Evolutionary conservation across 1,284 basidiomycete genomes (phyloP), one percentile per base, ranked within the genome.

Genomic region (Sanghuangporus sanghuang): DNA sequence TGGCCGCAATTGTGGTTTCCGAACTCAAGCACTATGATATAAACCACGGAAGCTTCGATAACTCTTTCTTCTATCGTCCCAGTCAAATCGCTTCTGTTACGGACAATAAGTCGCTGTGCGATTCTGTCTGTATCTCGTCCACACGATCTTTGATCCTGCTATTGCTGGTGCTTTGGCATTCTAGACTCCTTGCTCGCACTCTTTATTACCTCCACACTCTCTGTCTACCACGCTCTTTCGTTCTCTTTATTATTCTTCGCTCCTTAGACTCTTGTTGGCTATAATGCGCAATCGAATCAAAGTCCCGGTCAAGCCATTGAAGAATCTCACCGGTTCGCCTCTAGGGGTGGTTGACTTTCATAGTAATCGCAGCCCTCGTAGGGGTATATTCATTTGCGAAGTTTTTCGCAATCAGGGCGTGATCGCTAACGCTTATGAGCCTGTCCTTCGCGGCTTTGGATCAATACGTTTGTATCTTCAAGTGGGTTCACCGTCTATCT

Each of bases 31-130:
- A 32, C 27, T 32, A 32, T 32, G 27, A 54, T 32, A 36, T 36
- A 32, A 32, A 27, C 53, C 35, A 46, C 16, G 49, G 49, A 14
- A 8, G 12, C 27, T 32, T 21, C 5, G n/a, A 21, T 11, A 32
- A 23, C 7, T 14, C 21, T 23, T 23, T 32, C 53, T 54, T 12
- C 7, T 38, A 23, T 16, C 21, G 21, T 23, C 27, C 49, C 14
- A 27, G 18, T 16, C 21, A 44, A 32, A 18, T 49, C 46, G 16
- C 27, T 49, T 38, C 23, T 36, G 32, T 16, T 2, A 18, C 12
- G n/a, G n/a, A 32, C 57, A 38, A 59, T n/a, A n/a, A 53, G 59
- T 61, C 59, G 59, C 59, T 61, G 59, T 14, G 49, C 59, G 59
- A 61, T 50, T 6, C 38, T 16, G 18, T 27, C 14, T n/a, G 7